Base-by-base conservation (phyloP, 2,329 filamentous ascomycete genomes). In the Diaporthe sp. region DNA sequence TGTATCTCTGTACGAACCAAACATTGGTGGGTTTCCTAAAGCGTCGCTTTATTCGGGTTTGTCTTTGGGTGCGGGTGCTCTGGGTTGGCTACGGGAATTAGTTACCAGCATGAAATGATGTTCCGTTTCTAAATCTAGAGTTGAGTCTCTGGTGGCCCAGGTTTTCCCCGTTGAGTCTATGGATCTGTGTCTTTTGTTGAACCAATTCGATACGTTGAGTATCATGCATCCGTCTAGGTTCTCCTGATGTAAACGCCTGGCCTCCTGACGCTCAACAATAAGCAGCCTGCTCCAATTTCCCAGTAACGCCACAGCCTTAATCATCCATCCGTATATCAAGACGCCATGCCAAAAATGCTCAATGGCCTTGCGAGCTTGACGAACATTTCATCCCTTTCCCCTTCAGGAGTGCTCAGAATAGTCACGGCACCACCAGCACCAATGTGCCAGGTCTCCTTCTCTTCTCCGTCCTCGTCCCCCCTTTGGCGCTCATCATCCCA, bases 401-500 rank as follows among this genome's bases (percentile, higher is more conserved):
- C 94, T 73, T 92, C 88, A 0, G 93, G 87, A 3, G 93, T 94
- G 81, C 95, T 98, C 73, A 98, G 86, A 32, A 92, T 93, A 2
- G 96, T 98, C 22, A 98, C 92, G 0, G 96, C 96, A 1, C 96
- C 97, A 0, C 96, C 97, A 8, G 96, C 96, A 7, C 96, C 96
- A 50, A 98, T 91, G 53, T 90, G 90, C 96, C 96, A 98, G 1
- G 88, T 85, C 79, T 94, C 92, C 3, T 80, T 81, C 25, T 80
- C 79, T 71, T 79, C 81, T 9, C 79, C 75, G 56, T 68, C 78
- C 10, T 81, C 80, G 6, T 79, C 81, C 0, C 77, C 79, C 25
- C 73, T 79, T 77, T 91, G 89, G 69, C 89, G 79, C 80, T 93
- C 92, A 73, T 92, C 90, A 75, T 93, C 91, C 90, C 91, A 94